Evolutionary conservation across 257 asterid species (phyloP), one percentile per base, ranked within the genome.

Genomic region (Nyctanthes arbortristis): DNA sequence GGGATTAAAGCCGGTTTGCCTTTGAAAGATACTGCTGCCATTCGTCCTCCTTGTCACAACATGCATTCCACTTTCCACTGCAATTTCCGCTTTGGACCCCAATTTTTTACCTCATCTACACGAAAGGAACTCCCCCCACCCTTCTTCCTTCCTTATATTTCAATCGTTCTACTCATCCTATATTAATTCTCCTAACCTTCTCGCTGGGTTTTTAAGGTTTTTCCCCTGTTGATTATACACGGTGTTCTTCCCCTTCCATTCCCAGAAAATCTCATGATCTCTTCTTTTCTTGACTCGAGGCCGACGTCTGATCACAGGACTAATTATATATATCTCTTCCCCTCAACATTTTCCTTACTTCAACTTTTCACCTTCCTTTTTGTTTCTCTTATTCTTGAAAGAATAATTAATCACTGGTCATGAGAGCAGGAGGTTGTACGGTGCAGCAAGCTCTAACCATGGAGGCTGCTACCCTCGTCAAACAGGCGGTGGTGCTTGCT

Each of bases 51-150:
- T 80, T 59, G 85, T 82, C 90, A 86, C 47, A 90, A 85, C 92
- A 85, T 87, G 96, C 92, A 83, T 79, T 82, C 96, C 95, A 87
- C 95, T 89, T 89, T 85, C 89, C 77, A 76, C n/a, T n/a, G n/a
- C n/a, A n/a, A n/a, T n/a, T n/a, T n/a, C n/a, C n/a, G n/a, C 77
- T 68, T 81, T 71, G 78, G 83, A 81, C 84, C 87, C 89, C 77
- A 70, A 75, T 37, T 24, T 67, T n/a, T 87, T 79, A 68, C 92
- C 92, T 84, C 85, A 82, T 73, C 76, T 78, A 25, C 91, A 85
- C 87, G 89, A 67, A 85, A 85, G 75, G 89, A 83, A 85, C 79
- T 49, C 80, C 1, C 37, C 34, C n/a, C n/a, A n/a, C n/a, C n/a
- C n/a, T n/a, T n/a, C n/a, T 1, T 39, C 8, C 57, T 54, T 56